Base-by-base conservation (phyloP, 225 moss, liverwort and hornwort genomes). In the Polytrichum commune region DNA sequence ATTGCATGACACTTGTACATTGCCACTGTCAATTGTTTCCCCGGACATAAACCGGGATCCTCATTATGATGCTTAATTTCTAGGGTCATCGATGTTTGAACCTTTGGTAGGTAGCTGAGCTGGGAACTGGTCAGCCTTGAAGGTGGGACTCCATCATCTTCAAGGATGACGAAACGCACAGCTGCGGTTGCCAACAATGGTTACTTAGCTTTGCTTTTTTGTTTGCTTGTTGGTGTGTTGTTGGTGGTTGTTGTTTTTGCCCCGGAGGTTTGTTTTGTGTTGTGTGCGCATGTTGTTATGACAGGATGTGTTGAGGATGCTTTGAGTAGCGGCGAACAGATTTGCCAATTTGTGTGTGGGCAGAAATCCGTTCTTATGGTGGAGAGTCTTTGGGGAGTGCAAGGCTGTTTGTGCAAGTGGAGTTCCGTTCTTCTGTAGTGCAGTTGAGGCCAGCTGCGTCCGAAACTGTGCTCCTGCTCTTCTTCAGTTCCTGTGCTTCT, bases 241-340 rank as follows among this genome's bases (percentile, higher is more conserved):
- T 1, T 71, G 29, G 30, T 64, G 69, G 5, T 27, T 33, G 9
- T 27, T 32, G 18, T 33, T 22, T 19, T 63, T 68, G 27, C 22
- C 33, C 56, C 60, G 66, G 35, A 54, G 35, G 8, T 29, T 29
- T 62, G 28, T 69, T 33, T 75, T 74, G 58, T 68, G 56, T 63
- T 63, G 75, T 75, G 77, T 73, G 81, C 55, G 66, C 75, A 7
- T 81, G 73, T 55, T 76, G 78, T 60, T 55, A 19, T 76, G 76
- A 33, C 76, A 76, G 76, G 70, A 38, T 53, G 22, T 78, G 32
- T 69, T 69, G 69, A 69, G 69, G 69, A 57, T 55, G 9, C 66
- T 70, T 78, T 64, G 60, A 72, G 75, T 62, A 71, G 78, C 64
- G 73, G 69, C 64, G 74, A 55, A 69, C 60, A 62, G 60, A 19